Base-by-base conservation (phyloP, 805 yeast genomes). In the Sugiyamaella lignohabitans region DNA sequence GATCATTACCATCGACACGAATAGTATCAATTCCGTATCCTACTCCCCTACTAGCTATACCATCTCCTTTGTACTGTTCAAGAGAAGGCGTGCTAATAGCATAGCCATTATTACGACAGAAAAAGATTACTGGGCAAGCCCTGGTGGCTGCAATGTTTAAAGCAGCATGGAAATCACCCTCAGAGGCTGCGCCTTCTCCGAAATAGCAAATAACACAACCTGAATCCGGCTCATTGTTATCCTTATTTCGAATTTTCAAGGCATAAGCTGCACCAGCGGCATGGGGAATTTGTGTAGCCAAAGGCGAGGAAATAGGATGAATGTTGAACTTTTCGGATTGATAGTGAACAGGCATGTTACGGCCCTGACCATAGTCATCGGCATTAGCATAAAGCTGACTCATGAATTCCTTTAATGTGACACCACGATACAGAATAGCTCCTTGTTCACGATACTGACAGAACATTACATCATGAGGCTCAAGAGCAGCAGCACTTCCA, bases 261-360 rank as follows among this genome's bases (percentile, higher is more conserved):
- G 64, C 64, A 37, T 63, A 63, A n/a, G 66, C 67, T 3, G 66
- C 66, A 8, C 67, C 67, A 4, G 65, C 61, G 17, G 66, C 66
- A 43, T 63, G 67, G 4, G 67, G 66, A 23, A 63, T 48, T 54
- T 63, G 67, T 2, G 67, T 62, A 3, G 66, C 62, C 44, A 63
- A 46, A 0, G 67, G 61, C 5, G 66, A 62, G 8, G 65, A 60
- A 18, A 63, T 62, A 14, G 67, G 66, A 46, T 63, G 67, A 30
- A 63, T 47, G 42, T 61, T 61, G 46, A 58, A 54, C 38, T 52
- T 40, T 32, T 53, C 43, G 18, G 56, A 52, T 44, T 56, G 59
- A 42, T 63, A 59, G 47, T 63, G 67, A 14, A 63, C 64, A 3
- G 67, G 67, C 67, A 63, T 63, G 51, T 52, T 55, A 34, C 62